Evolutionary conservation across 495 filamentous ascomycete genomes (phyloP), one percentile per base, ranked within the genome.

Genomic region (Pseudevernia furfuracea): DNA sequence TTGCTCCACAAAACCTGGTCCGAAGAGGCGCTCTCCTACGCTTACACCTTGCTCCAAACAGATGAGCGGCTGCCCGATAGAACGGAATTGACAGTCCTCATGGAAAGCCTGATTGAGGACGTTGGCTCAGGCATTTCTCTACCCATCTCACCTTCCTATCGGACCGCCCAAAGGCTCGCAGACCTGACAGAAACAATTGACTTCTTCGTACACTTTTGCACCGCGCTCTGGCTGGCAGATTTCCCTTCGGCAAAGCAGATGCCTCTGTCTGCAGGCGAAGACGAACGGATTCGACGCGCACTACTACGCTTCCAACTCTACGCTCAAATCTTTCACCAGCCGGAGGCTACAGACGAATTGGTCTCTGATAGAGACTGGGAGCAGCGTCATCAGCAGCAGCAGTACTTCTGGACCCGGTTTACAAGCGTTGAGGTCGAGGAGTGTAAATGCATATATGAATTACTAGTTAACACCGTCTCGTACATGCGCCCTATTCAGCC

Each of bases 371-470:
- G 23, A 34, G 34, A 39, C 58, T 60, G 58, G 34, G 58, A 60
- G 39, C 21, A 37, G 30, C 58, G 58, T 14, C 32, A 25, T 25
- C 58, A 25, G 25, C 14, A 37, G 6, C 34, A 60, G 58, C 25
- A 60, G 23, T 60, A 38, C 17, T 60, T 60, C 58, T 60, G 58
- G 58, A 60, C 58, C 0, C 37, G 58, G 34, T 41, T 60, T 37
- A n/a, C 30, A 25, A 60, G 32, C 28, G 58, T 60, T 23, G 58
- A 60, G 23, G 38, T 37, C 34, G 58, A 60, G 38, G 58, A 60
- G 58, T 39, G 28, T 41, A 60, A 41, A 41, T 60, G 58, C 58
- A 41, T 60, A 14, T 60, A 60, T 37, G 58, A 17, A 14, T 21
- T 60, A 30, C 34, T 60, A 3, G 15, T 60, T 0, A n/a, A 60